Evolutionary conservation across 2,329 filamentous ascomycete species (phyloP), one percentile per base, ranked within the genome.

Genomic region (Xylariaceae sp.): DNA sequence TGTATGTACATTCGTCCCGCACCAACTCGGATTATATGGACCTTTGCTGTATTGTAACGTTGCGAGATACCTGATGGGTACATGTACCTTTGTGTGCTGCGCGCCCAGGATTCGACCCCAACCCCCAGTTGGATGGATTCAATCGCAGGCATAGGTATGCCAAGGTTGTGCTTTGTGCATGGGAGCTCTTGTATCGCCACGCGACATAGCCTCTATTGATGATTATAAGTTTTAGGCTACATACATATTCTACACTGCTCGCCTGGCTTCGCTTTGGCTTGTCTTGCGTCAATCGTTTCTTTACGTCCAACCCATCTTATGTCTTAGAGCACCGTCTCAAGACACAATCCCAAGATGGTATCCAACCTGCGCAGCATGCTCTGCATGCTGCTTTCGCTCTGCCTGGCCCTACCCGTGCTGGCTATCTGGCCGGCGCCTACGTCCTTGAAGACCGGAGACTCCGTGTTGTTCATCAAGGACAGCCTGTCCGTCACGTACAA

Each of bases 361-460:
- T 27, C 52, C 42, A 54, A 51, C 43, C 36, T 44, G 44, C 36
- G 49, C 52, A 57, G 47, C 52, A 57, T 62, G 54, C 55, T 58
- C 39, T 55, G 51, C 31, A 57, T 66, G 51, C 51, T 71, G 33
- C 57, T 74, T 47, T 65, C 71, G 39, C 52, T 71, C 45, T 62
- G 73, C 39, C 65, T 75, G 42, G 68, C 68, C 44, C 59, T 66
- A 11, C 71, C 72, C 11, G 75, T 66, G 48, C 57, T 70, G n/a
- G 80, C 81, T 12, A 63, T 85, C 52, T 85, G 81, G 81, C 81
- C 81, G 11, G 69, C 74, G 18, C 81, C 81, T 2, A 68, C 70
- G 47, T 71, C 69, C 36, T 70, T 77, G 47, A 74, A 71, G 40
- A 78, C 74, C 14, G 81, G 81, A 49, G 73, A 73, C 56, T 71